Conservation (phyloP, 75 land plant genomes). For the Picea sitchensis region DNA sequence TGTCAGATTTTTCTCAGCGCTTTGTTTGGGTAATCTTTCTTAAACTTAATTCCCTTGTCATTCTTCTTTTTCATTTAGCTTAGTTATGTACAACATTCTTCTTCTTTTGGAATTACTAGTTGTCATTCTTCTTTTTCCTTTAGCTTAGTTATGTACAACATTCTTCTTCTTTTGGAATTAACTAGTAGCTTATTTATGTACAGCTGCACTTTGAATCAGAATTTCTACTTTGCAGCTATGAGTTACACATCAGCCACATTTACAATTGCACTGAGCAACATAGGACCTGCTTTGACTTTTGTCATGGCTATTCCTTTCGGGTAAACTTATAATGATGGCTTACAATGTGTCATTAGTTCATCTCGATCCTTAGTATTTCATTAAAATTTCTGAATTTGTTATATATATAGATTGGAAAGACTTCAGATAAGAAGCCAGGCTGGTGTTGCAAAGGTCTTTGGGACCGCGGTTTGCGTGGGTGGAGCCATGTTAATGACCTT, state of each 20-base stretch:
- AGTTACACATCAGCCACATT: constrained; percentile 57
- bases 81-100: too few relatives aligned
- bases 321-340: constrained; percentile 16
- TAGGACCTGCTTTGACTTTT: constrained; percentile 75
- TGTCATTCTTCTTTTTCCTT: too few relatives aligned
- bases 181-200: neutral
- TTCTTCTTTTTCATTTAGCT: too few relatives aligned
- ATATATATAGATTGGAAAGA: constrained; percentile 49
- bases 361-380: too few relatives aligned
- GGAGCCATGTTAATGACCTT: constrained; percentile 76
- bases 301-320: constrained; percentile 56
- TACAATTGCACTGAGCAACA: constrained; percentile 55
- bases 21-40: too few relatives aligned
- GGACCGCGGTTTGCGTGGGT: constrained; percentile 61
- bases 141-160: constrained; percentile 18
- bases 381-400: neutral
- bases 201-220: constrained; percentile 56
- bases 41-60: too few relatives aligned
- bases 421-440: constrained; percentile 36
- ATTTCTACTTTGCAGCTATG: constrained; percentile 46
- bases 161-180: too few relatives aligned
- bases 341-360: too few relatives aligned
- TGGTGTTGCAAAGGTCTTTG: constrained; percentile 71
- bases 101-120: too few relatives aligned
- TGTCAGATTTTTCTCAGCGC: too few relatives aligned